Conservation (phyloP, 352 stramenopile genomes). For the Globisporangium ultimum region DNA sequence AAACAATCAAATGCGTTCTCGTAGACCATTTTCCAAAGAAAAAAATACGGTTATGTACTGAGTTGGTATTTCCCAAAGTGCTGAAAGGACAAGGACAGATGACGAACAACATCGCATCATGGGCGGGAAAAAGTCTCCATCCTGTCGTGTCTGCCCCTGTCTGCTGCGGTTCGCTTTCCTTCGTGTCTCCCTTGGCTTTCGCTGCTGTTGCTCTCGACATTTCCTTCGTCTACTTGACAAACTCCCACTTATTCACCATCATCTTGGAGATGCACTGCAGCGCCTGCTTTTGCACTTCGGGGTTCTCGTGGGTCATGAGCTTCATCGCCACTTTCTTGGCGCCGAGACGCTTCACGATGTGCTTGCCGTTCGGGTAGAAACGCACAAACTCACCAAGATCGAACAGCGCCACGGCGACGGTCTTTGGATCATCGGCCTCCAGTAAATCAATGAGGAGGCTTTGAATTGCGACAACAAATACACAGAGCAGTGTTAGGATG, state of each 20-base stretch:
- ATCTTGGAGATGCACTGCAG: constrained; percentile 98
- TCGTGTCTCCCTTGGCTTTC: neutral
- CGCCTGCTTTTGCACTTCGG: constrained; percentile 96
- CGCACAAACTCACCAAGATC: constrained; percentile 97
- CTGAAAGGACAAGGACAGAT: too few species aligned
- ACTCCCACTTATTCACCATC: constrained; percentile 98
- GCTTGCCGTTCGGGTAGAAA: constrained; percentile 96
- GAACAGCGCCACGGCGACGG: constrained; percentile 94
- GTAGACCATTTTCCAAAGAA: too few species aligned
- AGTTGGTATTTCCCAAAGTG: too few species aligned
- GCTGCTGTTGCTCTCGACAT: too few species aligned
- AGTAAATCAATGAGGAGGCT: constrained; percentile 94
- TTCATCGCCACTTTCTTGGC: constrained; percentile 97
- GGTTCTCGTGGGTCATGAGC: constrained; percentile 96
- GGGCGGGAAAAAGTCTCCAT: too few species aligned
- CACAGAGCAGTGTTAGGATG: constrained; percentile 2
- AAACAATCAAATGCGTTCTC: too few species aligned
- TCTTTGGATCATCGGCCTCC: constrained; percentile 91
- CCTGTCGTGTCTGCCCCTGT: neutral
- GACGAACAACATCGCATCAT: too few species aligned
- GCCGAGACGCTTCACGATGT: constrained; percentile 94
- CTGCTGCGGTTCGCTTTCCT: neutral
- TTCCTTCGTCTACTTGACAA: constrained; percentile 53
- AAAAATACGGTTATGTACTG: too few species aligned
- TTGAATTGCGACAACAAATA: neutral